Evolutionary conservation across 345 rosid species (phyloP), one percentile per base, ranked within the genome.

Genomic region (Murraya koenigii): DNA sequence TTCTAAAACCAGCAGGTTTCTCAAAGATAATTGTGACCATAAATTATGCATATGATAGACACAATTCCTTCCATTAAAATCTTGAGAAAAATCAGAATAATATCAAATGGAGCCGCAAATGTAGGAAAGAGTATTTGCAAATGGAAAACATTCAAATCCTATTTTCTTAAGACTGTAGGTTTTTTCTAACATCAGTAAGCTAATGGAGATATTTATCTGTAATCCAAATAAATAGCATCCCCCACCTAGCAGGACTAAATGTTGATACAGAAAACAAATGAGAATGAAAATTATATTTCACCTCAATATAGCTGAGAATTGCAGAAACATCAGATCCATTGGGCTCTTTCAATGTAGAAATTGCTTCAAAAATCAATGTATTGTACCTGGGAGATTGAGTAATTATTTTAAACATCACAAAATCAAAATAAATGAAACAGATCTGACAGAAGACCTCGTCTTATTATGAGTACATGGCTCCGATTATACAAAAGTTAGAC

Each of bases 351-450:
- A 88, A 83, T 15, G 83, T 80, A 71, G 88, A 36, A 76, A 96
- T 79, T 17, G 99, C 99, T 89, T 96, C 98, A 76, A 87, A 86
- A 78, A 96, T 94, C 91, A 91, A 62, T 54, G 85, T 86, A 78
- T 89, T 84, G 75, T 88, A 90, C 88, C 94, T 92, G 80, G 20
- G n/a, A 77, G 82, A 74, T 38, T 17, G 54, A 49, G 26, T 38
- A 69, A 75, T 17, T 66, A 74, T 61, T 47, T 59, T 33, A 75
- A 69, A 61, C 38, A 61, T 32, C 65, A 66, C 49, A 75, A 7
- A 58, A 35, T 41, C 63, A n/a, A 35, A 64, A 32, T n/a, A 22
- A 58, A 28, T 17, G n/a, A 74, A 75, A 54, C 61, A 20, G 54
- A 74, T 22, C 15, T 32, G 49, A 10, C 14, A 44, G 19, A 2